Percentiles rank a stretch among this genome's conserved stretches.
Evolutionary conservation across 2,329 filamentous ascomycete genomes (phyloP).

Genomic region (Alternaria longipes): DNA sequence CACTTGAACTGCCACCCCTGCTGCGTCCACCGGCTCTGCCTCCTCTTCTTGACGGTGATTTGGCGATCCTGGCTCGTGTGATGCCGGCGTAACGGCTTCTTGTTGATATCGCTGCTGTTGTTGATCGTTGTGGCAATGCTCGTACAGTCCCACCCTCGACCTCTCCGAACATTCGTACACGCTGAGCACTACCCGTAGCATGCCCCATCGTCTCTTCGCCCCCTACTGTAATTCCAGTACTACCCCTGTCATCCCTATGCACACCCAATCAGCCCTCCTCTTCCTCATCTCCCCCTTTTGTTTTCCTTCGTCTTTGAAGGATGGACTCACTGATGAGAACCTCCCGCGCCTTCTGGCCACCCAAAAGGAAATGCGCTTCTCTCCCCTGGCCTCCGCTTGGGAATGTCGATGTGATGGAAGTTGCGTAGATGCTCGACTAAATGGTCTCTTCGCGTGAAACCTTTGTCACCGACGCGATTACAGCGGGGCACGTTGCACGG

Average conservation of each 20-base stretch:
- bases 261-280: slow-evolving; percentile 11
- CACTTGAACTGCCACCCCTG: slow-evolving; percentile 9
- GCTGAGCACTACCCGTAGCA: not conserved
- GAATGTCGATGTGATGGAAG: slow-evolving; percentile 61
- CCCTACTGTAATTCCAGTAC: not conserved
- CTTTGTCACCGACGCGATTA: slow-evolving; percentile 49
- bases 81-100: not conserved
- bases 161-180: not conserved
- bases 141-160: slow-evolving; percentile 3
- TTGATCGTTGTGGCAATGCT: not conserved
- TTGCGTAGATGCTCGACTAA: slow-evolving; percentile 66
- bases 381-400: slow-evolving; percentile 50
- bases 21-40: slow-evolving; percentile 7
- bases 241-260: not conserved
- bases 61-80: slow-evolving; percentile 9
- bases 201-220: not conserved
- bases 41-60: slow-evolving; percentile 10
- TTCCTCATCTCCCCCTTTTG: slow-evolving; percentile 7
- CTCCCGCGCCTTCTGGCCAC: slow-evolving; percentile 21
- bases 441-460: slow-evolving; percentile 67
- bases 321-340: slow-evolving; percentile 7
- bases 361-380: slow-evolving; percentile 43
- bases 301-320: not conserved
- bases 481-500: slow-evolving; percentile 44
- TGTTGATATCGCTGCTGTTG: not conserved